These are phyloP conservation scores for Eucalyptus polyanthemos DNA, from an alignment of 345 rosid genomes.

Conservation along the genomic window DNA sequence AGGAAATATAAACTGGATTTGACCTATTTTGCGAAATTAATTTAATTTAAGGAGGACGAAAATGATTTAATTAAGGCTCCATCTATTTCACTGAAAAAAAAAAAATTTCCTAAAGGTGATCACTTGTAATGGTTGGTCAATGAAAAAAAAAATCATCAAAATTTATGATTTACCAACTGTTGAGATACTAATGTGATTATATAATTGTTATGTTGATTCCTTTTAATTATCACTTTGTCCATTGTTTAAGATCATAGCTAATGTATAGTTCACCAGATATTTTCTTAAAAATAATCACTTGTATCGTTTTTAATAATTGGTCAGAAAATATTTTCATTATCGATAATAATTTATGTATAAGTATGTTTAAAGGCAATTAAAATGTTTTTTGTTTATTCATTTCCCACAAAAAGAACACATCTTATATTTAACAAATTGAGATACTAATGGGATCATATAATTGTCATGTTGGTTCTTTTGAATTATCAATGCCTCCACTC, in stretches of 20 bases:
- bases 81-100: accelerated
- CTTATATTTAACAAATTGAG: background rate
- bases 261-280: accelerated
- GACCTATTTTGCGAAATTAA: background rate
- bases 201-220: background rate
- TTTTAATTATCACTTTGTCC: background rate
- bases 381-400: no score
- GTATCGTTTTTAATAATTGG: no score
- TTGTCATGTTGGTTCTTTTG: background rate
- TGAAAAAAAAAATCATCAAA: accelerated
- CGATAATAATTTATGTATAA: background rate
- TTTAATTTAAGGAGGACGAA: accelerated
- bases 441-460: background rate
- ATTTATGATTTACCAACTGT: background rate
- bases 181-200: background rate
- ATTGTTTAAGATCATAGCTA: background rate
- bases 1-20: background rate
- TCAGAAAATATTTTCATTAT: no score
- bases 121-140: background rate
- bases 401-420: accelerated
- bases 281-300: no score
- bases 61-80: accelerated
- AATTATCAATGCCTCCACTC: background rate
- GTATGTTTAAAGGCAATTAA: no score
- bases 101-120: background rate